Evolutionary conservation across 805 yeast species (phyloP).

Genomic region (Myxozyma geophila): DNA sequence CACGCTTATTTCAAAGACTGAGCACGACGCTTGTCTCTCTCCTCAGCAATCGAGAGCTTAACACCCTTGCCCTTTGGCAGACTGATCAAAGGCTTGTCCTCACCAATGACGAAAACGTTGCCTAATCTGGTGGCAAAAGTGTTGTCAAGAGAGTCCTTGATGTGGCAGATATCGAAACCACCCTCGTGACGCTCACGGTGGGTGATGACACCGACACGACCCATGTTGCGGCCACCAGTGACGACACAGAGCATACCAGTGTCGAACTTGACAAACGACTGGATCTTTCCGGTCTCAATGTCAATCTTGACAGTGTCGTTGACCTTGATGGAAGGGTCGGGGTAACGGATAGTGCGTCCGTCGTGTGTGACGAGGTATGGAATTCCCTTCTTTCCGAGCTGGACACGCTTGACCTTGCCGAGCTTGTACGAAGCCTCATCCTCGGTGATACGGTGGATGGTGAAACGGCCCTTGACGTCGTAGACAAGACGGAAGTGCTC

Average conservation of each 20-base stretch:
- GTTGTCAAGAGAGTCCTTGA: conserved; percentile 94
- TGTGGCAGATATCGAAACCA: conserved; percentile 96
- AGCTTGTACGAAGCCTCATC: conserved; percentile 99
- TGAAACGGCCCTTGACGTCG: conserved; percentile 98
- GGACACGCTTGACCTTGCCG: conserved; percentile 97
- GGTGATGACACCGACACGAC: conserved; percentile 93
- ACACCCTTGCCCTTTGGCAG: conserved; percentile 99
- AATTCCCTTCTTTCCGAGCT: conserved; percentile 96
- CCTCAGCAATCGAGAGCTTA: conserved; percentile 93
- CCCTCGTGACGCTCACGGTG: conserved; percentile 99
- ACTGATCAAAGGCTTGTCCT: conserved; percentile 91
- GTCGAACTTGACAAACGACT: conserved; percentile 87
- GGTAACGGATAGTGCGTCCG: conserved; percentile 99
- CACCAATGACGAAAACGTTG: conserved; percentile 94
- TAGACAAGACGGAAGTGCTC: conserved; percentile 99
- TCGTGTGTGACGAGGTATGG: conserved; percentile 99
- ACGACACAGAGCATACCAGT: conserved; percentile 90
- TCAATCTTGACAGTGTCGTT: conserved; percentile 98
- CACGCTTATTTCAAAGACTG: conserved; percentile 26
- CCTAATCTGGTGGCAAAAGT: conserved; percentile 91
- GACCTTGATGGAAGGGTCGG: conserved; percentile 95
- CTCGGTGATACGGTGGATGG: conserved; percentile 98
- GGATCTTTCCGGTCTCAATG: conserved; percentile 92
- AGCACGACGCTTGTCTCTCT: conserved; percentile 97
- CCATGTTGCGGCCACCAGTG: conserved; percentile 98